Evolutionary conservation across 371 early-diverging fungal genomes (phyloP).

Genomic region (Lichtheimia ornata): DNA sequence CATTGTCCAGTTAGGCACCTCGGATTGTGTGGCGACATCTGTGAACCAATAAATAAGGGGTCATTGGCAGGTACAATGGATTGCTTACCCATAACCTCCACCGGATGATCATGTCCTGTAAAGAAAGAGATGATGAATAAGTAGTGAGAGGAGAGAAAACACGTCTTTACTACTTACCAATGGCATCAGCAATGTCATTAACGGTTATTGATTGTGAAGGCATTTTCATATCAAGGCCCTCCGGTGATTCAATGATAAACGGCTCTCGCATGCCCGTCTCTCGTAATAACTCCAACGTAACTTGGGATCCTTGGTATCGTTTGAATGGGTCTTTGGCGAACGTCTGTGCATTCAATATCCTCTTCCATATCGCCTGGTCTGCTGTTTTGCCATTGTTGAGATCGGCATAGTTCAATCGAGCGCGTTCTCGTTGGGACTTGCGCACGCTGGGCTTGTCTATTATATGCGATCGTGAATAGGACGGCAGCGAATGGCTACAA

Average conservation of each 20-base stretch:
- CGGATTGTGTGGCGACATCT: conserved; percentile 86
- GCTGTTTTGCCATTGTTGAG: conserved; percentile 71
- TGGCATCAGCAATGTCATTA: conserved; percentile 64
- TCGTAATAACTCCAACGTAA: conserved; percentile 60
- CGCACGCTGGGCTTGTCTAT: conserved; percentile 42
- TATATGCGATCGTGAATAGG: not conserved
- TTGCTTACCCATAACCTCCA: conserved; percentile 69
- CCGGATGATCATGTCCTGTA: conserved; percentile 57
- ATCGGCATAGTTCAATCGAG: conserved; percentile 68
- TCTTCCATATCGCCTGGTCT: conserved; percentile 65
- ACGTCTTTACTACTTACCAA: conserved; percentile 45
- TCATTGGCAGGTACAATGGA: not conserved
- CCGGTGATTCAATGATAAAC: conserved; percentile 55
- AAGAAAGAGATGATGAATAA: not conserved
- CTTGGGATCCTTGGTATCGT: conserved; percentile 51
- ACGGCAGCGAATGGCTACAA: not conserved
- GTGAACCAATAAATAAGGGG: conserved; percentile 6
- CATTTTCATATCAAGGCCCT: conserved; percentile 85
- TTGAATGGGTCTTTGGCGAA: conserved; percentile 62
- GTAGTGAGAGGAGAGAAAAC: conserved; percentile 8
- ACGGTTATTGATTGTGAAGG: conserved; percentile 66
- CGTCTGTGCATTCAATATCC: conserved; percentile 55
- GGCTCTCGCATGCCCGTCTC: conserved; percentile 63
- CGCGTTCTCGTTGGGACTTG: conserved; percentile 61
- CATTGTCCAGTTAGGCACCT: conserved; percentile 76